Base-by-base conservation (phyloP, 2,329 filamentous ascomycete species). In the Cytospora leucostoma region DNA sequence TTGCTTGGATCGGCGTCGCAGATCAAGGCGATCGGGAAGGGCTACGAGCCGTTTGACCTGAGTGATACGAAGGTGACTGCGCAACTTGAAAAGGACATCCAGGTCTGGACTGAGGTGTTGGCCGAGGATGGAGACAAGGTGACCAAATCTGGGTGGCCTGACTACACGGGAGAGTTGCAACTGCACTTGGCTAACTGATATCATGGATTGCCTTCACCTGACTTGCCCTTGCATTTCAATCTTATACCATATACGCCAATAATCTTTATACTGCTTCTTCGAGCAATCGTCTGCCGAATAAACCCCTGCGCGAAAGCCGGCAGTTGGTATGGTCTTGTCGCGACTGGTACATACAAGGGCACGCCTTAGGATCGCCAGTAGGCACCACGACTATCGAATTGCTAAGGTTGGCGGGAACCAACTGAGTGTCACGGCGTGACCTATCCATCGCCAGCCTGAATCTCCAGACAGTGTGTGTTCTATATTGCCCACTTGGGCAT, bases 11-110 rank as follows among this genome's bases (percentile, higher is more conserved):
- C 53, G 15, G 55, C 37, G 38, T 32, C 59, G 7, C 59, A 62
- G 34, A 56, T 62, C 27, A 38, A 44, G 19, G 11, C 21, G 15
- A 62, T 62, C 2, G 59, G 59, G 4, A 50, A 58, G 11, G 59
- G 53, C 2, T 51, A 56, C 21, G 59, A 56, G 34, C 59, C 59
- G 10, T 62, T 62, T n/a, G 53, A 62, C 53, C 38, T 58, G 15
- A 40, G 59, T 51, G 53, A 62, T 55, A 12, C 53, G 13, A 44
- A 7, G 44, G 52, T 51, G n/a, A 33, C 35, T 7, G 40, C 4
- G 3, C 59, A 62, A 17, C 51, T 57, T 13, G 1, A 27, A 15
- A 57, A 62, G 53, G 59, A 62, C 21, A 15, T 56, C 11, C 44
- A 19, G 44, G 40, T 21, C 6, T 44, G 34, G 21, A 44, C 38